Evolutionary conservation across 768 basidiomycete species (phyloP).

Genomic region (Strobilomyces echinocephalus): DNA sequence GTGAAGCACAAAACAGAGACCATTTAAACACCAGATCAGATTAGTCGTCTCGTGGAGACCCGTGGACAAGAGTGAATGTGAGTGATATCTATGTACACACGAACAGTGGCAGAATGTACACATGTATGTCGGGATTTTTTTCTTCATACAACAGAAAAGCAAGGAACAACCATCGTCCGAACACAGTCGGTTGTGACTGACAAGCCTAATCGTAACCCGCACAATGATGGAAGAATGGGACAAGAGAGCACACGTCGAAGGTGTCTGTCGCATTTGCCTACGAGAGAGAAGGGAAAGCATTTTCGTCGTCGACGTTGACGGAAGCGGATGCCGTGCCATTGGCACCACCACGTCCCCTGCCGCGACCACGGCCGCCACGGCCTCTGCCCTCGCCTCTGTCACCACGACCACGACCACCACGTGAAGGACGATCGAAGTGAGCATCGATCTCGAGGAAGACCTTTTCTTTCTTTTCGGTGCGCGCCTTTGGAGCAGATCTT

Average conservation of each 20-base stretch:
- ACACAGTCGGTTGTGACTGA: slow-evolving; percentile 8
- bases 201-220: slow-evolving; percentile 9
- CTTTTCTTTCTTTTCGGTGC: slow-evolving; percentile 84
- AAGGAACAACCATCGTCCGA: slow-evolving; percentile 6
- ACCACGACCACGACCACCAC: slow-evolving; percentile 52
- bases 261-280: slow-evolving; percentile 24
- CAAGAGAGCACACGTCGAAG: slow-evolving; percentile 1
- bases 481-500: slow-evolving; percentile 61
- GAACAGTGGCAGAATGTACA: neutral
- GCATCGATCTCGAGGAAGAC: slow-evolving; percentile 90
- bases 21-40: neutral
- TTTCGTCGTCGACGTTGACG: slow-evolving; percentile 77
- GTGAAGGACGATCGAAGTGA: slow-evolving; percentile 78
- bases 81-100: slow-evolving; percentile 11
- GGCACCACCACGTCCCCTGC: slow-evolving; percentile 40
- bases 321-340: slow-evolving; percentile 30
- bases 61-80: too few relatives aligned
- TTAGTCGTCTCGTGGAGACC: too few relatives aligned
- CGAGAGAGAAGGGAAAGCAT: slow-evolving; percentile 86
- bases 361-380: slow-evolving; percentile 39
- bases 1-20: slow-evolving; percentile 4
- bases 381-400: slow-evolving; percentile 48
- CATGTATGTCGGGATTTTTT: neutral
- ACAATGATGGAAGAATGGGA: slow-evolving; percentile 4
- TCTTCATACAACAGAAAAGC: slow-evolving; percentile 13